Conservation (phyloP, 805 yeast species). For the Candida ponderosae region DNA sequence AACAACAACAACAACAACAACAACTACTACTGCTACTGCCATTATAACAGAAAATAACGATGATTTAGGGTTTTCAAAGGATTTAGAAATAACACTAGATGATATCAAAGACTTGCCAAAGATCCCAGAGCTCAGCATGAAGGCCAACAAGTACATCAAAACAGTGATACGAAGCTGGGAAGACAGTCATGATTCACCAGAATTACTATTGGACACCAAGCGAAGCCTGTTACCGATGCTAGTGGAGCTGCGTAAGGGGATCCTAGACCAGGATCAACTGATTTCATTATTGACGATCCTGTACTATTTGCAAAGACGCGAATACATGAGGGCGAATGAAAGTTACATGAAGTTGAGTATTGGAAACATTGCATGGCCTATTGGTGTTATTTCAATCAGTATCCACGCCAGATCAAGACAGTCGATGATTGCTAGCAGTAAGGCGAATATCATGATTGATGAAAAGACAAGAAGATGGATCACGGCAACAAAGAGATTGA, state of each 20-base stretch:
- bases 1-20: too few relatives aligned
- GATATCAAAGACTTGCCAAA: constrained; percentile 6
- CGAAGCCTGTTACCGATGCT: constrained; percentile 42
- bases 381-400: constrained; percentile 73
- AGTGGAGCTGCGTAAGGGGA: constrained; percentile 40
- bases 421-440: constrained; percentile 44
- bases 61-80: constrained; percentile 4
- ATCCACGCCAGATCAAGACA: constrained; percentile 70
- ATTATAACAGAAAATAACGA: too few relatives aligned
- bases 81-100: constrained; percentile 8
- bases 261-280: constrained; percentile 31
- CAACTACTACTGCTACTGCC: too few relatives aligned
- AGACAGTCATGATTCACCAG: constrained; percentile 13
- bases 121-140: constrained; percentile 10
- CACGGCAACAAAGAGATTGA: constrained; percentile 61
- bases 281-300: constrained; percentile 54
- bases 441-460: constrained; percentile 72
- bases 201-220: constrained; percentile 38
- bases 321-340: constrained; percentile 50
- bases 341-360: constrained; percentile 69
- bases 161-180: constrained; percentile 30
- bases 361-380: constrained; percentile 91
- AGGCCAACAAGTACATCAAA: constrained; percentile 21
- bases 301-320: constrained; percentile 47
- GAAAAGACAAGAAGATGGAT: constrained; percentile 74